Percentiles rank a stretch among this genome's conserved stretches.
These are phyloP conservation scores for Hordeum marinum DNA, from an alignment of 176 grass and related monocot genomes.

Conservation along the genomic window DNA sequence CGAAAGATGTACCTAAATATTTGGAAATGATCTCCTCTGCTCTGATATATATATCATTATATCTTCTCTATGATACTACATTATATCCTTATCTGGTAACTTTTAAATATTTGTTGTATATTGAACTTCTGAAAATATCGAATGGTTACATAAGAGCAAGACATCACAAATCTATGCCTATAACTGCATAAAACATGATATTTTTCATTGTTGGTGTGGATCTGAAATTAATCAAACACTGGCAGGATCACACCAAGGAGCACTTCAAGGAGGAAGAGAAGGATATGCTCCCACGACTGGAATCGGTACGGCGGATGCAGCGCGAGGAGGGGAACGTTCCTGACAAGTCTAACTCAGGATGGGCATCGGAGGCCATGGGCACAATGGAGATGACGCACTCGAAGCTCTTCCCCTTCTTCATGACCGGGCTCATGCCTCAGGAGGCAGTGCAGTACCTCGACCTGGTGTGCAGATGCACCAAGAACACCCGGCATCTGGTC, in stretches of 20 bases:
- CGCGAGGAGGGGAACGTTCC: slow-evolving; percentile 52
- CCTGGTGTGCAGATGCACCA: slow-evolving; percentile 53
- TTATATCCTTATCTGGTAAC: not conserved
- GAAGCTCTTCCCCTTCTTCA: slow-evolving; percentile 84
- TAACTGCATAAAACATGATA: no score
- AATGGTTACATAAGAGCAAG: not conserved
- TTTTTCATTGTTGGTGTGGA: not conserved
- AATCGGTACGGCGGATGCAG: slow-evolving; percentile 52
- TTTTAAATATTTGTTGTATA: not conserved
- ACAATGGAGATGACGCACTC: slow-evolving; percentile 84
- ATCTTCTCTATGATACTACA: no score
- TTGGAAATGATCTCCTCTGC: not conserved
- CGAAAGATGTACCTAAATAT: not conserved
- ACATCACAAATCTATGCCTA: not conserved
- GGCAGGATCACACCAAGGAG: slow-evolving; percentile 74
- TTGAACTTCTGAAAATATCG: not conserved
- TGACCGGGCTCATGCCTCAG: slow-evolving; percentile 80
- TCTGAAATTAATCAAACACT: slow-evolving; percentile 12
- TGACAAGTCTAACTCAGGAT: slow-evolving; percentile 49
- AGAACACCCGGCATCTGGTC: slow-evolving; percentile 46
- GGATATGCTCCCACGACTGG: slow-evolving; percentile 67
- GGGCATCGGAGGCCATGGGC: slow-evolving; percentile 46
- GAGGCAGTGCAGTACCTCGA: slow-evolving; percentile 89
- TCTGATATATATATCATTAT: not conserved
- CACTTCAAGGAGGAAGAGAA: slow-evolving; percentile 95